phyloP scores from a whole-genome alignment of 2,329 filamentous ascomycete genomes.

The Exutisphaerella laricina region DNA sequence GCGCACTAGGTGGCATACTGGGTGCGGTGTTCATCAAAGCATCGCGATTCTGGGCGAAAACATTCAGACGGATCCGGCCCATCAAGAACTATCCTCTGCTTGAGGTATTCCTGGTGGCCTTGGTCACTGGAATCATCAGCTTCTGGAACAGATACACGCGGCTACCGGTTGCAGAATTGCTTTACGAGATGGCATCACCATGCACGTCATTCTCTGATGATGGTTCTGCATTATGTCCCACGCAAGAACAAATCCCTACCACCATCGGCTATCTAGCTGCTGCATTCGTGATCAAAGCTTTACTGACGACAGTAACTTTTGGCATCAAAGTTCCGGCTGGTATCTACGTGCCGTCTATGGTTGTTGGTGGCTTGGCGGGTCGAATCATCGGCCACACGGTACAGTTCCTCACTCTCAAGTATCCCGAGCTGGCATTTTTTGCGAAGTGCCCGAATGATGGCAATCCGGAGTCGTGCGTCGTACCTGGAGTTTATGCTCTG shows the following conservation, averaged over 20 bases:
- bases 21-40: constrained; percentile 97
- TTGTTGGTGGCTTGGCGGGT: constrained; percentile 87
- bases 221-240: constrained; percentile 74
- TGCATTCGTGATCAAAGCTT: constrained; percentile 84
- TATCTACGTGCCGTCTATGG: constrained; percentile 98
- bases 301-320: constrained; percentile 85
- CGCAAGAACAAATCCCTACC: constrained; percentile 67
- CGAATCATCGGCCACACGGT: constrained; percentile 79
- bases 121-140: constrained; percentile 75
- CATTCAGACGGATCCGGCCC: constrained; percentile 71
- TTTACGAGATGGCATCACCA: constrained; percentile 85
- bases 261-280: constrained; percentile 65
- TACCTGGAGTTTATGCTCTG: constrained; percentile 93
- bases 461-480: constrained; percentile 75
- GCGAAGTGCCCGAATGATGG: constrained; percentile 62
- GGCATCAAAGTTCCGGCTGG: constrained; percentile 94
- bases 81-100: constrained; percentile 81
- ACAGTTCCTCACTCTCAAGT: constrained; percentile 72
- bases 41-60: constrained; percentile 80
- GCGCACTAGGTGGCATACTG: constrained; percentile 73
- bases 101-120: constrained; percentile 81
- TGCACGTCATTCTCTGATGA: constrained; percentile 65
- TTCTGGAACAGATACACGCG: constrained; percentile 94
- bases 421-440: constrained; percentile 68
- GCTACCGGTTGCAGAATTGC: constrained; percentile 79